These are phyloP conservation scores for Bocquillonia castaneifolia DNA, from an alignment of 441 rosid species.

Conservation along the genomic window DNA sequence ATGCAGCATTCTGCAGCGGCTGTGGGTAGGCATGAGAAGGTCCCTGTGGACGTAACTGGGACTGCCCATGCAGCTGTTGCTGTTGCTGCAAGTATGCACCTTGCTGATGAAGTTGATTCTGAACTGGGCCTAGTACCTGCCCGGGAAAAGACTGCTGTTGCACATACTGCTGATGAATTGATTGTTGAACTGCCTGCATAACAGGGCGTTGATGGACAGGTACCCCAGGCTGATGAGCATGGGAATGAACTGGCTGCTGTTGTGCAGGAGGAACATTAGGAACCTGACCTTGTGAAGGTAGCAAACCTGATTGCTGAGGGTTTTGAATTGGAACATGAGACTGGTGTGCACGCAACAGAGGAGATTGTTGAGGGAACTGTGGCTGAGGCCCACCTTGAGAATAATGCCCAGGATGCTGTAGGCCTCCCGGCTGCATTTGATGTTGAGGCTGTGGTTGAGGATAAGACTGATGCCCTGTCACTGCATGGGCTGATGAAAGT, in stretches of 20 bases:
- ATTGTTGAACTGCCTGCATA: slow-evolving; percentile 37
- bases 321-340: slow-evolving; percentile 34
- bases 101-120: slow-evolving; percentile 42
- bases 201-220: slow-evolving; percentile 35
- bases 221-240: slow-evolving; percentile 41
- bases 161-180: slow-evolving; percentile 39
- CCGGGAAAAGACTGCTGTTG: slow-evolving; percentile 45
- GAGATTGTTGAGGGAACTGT: slow-evolving; percentile 44
- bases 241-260: slow-evolving; percentile 37
- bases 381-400: slow-evolving; percentile 42
- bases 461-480: slow-evolving; percentile 56
- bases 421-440: slow-evolving; percentile 38
- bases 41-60: slow-evolving; percentile 45
- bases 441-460: slow-evolving; percentile 44
- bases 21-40: slow-evolving; percentile 36
- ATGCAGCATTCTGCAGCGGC: slow-evolving; percentile 37
- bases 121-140: slow-evolving; percentile 37
- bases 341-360: slow-evolving; percentile 38
- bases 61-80: slow-evolving; percentile 37
- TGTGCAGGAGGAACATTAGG: slow-evolving; percentile 30
- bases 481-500: slow-evolving; percentile 38
- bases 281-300: slow-evolving; percentile 36
- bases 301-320: slow-evolving; percentile 35
- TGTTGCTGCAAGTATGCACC: slow-evolving; percentile 40
- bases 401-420: slow-evolving; percentile 34